Base-by-base conservation (phyloP, 2,329 filamentous ascomycete species). In the Colletotrichum sp. region DNA sequence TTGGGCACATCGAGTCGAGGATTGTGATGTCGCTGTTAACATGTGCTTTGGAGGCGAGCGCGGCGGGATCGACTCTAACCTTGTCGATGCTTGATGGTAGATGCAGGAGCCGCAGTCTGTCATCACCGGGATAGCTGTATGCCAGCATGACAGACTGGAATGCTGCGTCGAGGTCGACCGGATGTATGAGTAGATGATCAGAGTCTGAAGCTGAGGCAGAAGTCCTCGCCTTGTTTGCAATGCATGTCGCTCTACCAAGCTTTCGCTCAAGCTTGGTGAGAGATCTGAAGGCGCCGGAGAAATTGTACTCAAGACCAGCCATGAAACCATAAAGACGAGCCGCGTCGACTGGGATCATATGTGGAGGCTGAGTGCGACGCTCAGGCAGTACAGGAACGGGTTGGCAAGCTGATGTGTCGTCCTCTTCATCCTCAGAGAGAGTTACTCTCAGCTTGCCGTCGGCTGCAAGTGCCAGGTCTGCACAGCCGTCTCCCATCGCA, bases 81-180 rank as follows among this genome's bases (percentile, higher is more conserved):
- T 49, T 74, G 16, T 77, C 55, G 34, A 85, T 83, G 1, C 26
- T 34, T 1, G 80, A 82, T 2, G 83, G 83, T 8, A 85, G 72
- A 66, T 83, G 80, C 13, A 82, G 71, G 5, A 80, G 71, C 77
- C 81, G 81, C 9, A 85, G 77, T 13, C 80, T 77, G 4, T 79
- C 81, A 70, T 83, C 81, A 1, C 77, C 79, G 3, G 84, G 84
- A 21, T 73, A 78, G 24, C 78, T 76, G 69, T 78, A 81, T 9
- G 84, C 83, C 5, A 82, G 70, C 12, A 85, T 74, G 26, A 77
- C 55, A 5, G 80, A 60, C 76, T 86, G 85, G 73, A 86, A 79
- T 1, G 82, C 80, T 2, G 78, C 79, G 66, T 85, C 84, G 0
- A 86, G 79, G 16, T 76, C 72, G 3, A 68, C 78, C 0, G 84